Evolutionary conservation across 352 stramenopile species (phyloP).

Genomic region (Elongisporangium senticosum): DNA sequence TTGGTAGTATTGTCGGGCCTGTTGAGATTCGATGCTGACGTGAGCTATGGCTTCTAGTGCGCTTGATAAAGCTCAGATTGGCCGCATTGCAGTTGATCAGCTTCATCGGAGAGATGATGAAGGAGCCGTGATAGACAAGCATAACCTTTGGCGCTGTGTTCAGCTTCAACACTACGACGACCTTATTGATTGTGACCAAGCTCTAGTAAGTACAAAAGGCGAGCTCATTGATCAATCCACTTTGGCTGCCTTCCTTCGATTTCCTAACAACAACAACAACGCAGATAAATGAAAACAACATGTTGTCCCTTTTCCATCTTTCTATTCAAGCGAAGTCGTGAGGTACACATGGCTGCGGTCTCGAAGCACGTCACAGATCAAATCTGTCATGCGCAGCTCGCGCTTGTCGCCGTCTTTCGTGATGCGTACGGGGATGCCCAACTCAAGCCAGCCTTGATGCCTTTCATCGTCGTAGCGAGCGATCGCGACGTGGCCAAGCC

Average conservation of each 20-base stretch:
- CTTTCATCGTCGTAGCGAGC: slow-evolving; percentile 55
- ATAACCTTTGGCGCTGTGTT: slow-evolving; percentile 1
- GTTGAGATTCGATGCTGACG: no score
- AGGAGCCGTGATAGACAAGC: background rate
- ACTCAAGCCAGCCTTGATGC: slow-evolving; percentile 39
- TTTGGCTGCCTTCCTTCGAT: background rate
- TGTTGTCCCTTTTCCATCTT: background rate
- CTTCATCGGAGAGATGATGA: background rate
- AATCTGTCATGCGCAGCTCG: slow-evolving; percentile 36
- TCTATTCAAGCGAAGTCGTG: slow-evolving; percentile 37
- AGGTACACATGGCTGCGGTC: slow-evolving; percentile 64
- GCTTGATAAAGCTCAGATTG: no score
- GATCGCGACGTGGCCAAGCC: slow-evolving; percentile 68
- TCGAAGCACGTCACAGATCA: slow-evolving; percentile 65
- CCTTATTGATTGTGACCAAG: background rate
- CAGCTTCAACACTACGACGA: slow-evolving; percentile 10
- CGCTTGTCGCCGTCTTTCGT: slow-evolving; percentile 35
- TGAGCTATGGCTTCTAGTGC: no score
- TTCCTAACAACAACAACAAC: no score
- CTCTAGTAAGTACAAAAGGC: background rate
- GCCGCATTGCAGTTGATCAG: no score
- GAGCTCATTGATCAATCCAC: background rate
- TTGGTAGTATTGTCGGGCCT: no score
- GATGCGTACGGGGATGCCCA: slow-evolving; percentile 40
- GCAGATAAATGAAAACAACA: no score